Evolutionary conservation across 2,329 filamentous ascomycete genomes (phyloP), one percentile per base, ranked within the genome.

Genomic region (Aspergillus quadricinctus): DNA sequence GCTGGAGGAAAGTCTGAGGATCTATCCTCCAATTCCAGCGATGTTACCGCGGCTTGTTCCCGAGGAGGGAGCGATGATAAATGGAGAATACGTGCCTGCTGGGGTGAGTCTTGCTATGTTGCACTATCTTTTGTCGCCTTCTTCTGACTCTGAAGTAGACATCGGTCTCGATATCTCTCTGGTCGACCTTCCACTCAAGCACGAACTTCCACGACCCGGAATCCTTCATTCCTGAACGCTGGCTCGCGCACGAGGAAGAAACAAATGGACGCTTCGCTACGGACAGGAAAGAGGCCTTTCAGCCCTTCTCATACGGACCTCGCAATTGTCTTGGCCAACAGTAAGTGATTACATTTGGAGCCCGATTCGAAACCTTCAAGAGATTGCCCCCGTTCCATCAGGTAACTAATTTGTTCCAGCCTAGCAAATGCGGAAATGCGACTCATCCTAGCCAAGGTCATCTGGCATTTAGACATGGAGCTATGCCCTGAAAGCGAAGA

Each of bases 401-500:
- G 31, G 7, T 37, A 37, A 29, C 1, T 25, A 14, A 29, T 23
- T 23, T 8, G 2, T 3, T 10, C 21, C 37, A 77, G 66, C 43
- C 59, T 72, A 3, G 66, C 67, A 19, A 64, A 66, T 31, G 60
- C 60, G 23, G 75, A 77, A 58, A 75, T 77, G 68, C 75, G 75
- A 3, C 63, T 77, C 1, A 69, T 78, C n/a, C 59, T 74, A 3
- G 60, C 72, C 5, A 75, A 72, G 21, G 51, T 75, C 0, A 50
- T 76, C 3, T 75, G 66, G 55, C 62, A 69, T 31, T 77, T 76
- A 35, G 75, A 78, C 41, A 48, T 77, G 2, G 64, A 71, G 25
- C 65, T 77, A 3, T 64, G 59, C 10, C 56, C 66, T 0, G 70
- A 75, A 51, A 60, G 57, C 4, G 1, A 46, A 3, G n/a, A 54